phyloP scores from a whole-genome alignment of 768 basidiomycete species.

The Podaxis sp. region DNA sequence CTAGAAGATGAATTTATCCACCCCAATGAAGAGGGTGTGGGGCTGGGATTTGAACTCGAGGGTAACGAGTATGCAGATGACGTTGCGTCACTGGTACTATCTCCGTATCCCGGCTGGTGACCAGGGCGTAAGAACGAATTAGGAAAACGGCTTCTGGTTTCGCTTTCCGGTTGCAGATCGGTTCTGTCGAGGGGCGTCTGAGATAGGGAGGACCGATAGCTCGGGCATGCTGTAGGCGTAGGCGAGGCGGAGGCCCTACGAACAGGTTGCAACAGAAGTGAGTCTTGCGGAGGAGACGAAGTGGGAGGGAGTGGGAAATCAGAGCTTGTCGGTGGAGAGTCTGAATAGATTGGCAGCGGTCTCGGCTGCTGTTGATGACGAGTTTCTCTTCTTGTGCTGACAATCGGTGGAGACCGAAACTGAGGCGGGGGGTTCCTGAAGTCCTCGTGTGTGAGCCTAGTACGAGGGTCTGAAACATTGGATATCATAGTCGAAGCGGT shows the following conservation, averaged over 20 bases:
- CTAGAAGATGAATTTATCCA: constrained; percentile 2
- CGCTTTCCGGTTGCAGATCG: background rate
- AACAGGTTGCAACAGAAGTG: background rate
- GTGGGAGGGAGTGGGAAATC: background rate
- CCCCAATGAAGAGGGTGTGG: background rate
- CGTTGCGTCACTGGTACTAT: background rate
- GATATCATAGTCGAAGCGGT: background rate
- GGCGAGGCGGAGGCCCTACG: background rate
- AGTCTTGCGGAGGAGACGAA: background rate
- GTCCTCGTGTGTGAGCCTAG: background rate
- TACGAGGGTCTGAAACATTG: background rate
- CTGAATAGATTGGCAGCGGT: background rate
- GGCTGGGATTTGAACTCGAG: constrained; percentile 12
- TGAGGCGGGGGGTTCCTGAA: background rate
- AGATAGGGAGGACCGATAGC: background rate
- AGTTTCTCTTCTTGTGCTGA: no score
- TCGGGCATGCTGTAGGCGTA: background rate
- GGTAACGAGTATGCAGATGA: constrained; percentile 13
- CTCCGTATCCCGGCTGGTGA: background rate
- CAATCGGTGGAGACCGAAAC: no score
- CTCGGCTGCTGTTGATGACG: background rate
- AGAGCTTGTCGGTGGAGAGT: background rate
- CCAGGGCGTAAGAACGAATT: background rate
- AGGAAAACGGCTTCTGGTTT: background rate
- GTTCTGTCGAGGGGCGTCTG: background rate